Base-by-base conservation (phyloP, 2,329 filamentous ascomycete species). In the Fusarium sp. region DNA sequence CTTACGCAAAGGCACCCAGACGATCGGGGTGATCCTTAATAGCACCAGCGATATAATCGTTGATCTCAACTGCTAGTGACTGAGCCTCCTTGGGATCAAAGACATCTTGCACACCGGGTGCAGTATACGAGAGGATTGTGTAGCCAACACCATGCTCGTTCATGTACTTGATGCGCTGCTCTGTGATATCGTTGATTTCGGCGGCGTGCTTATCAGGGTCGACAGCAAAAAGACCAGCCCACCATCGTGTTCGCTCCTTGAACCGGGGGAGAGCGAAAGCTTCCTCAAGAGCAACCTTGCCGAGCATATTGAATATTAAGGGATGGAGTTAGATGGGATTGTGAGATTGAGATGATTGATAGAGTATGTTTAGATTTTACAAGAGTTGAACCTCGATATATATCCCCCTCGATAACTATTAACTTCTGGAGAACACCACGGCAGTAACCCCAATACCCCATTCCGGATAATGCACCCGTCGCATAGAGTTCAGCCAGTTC, bases 251-350 rank as follows among this genome's bases (percentile, higher is more conserved):
- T 75, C 84, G 85, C 65, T 89, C 85, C 43, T 83, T 80, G 63
- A 88, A 82, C 33, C 86, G 82, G 42, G 88, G 86, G 9, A 89
- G 80, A 62, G 84, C 84, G 65, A 88, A 89, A 15, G 87, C 86
- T 77, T 90, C 87, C 74, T 90, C 87, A 21, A 90, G 80, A 14
- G 85, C 84, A 58, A 90, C 82, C 66, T 90, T 90, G 61, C 88
- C 87, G 14, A 83, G 76, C 86, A 88, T 88, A 23, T 6, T 74
- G 58, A 42, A 31, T 8, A 8, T 45, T 13, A 11, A 42, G 21
- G n/a, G 23, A n/a, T 31, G 17, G 20, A 35, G 7, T 13, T 5
- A 25, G 15, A 10, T 23, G 37, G 31, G 33, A 23, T n/a, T n/a
- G 25, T 48, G 33, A 23, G 21, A 15, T 11, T 39, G 54, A 43